Evolutionary conservation across 768 basidiomycete species (phyloP).

Genomic region (Leccinum disarticulatum): DNA sequence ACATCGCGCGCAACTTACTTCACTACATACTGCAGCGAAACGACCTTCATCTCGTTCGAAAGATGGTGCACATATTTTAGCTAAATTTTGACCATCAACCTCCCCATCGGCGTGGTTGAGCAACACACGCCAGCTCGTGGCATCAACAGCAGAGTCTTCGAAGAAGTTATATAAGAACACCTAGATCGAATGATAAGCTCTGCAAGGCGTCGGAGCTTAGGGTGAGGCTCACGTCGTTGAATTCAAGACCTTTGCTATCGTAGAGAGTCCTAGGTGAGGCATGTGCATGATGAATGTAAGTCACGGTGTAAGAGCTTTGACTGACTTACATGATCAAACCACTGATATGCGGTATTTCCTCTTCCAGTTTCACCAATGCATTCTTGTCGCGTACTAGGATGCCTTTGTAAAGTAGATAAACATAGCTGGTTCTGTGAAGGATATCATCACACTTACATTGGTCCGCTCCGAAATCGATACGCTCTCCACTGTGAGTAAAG

Average conservation of each 20-base stretch:
- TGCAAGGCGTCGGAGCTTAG: not conserved
- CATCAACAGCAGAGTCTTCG: constrained; percentile 53
- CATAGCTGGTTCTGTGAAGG: not conserved
- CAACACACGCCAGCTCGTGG: constrained; percentile 60
- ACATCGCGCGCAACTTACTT: constrained; percentile 39
- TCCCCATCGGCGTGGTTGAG: constrained; percentile 40
- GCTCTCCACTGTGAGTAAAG: constrained; percentile 37
- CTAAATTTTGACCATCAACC: constrained; percentile 12
- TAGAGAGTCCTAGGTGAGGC: constrained; percentile 29
- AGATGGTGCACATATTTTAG: constrained; percentile 36
- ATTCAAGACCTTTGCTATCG: constrained; percentile 34
- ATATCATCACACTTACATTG: constrained; percentile 48
- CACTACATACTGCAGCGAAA: constrained; percentile 57
- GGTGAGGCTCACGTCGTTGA: constrained; percentile 17
- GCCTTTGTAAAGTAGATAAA: constrained; percentile 37
- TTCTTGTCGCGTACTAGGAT: constrained; percentile 66
- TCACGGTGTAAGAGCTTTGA: not conserved
- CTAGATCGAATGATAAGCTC: constrained; percentile 33
- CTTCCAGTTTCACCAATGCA: constrained; percentile 45
- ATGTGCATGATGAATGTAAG: not conserved
- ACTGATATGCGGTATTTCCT: constrained; percentile 51
- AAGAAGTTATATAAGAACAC: constrained; percentile 78
- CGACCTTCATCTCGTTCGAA: constrained; percentile 45
- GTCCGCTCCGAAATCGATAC: constrained; percentile 59
- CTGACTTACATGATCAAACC: constrained; percentile 55